Evolutionary conservation across 768 basidiomycete species (phyloP).

Genomic region (Collybia mongolica): DNA sequence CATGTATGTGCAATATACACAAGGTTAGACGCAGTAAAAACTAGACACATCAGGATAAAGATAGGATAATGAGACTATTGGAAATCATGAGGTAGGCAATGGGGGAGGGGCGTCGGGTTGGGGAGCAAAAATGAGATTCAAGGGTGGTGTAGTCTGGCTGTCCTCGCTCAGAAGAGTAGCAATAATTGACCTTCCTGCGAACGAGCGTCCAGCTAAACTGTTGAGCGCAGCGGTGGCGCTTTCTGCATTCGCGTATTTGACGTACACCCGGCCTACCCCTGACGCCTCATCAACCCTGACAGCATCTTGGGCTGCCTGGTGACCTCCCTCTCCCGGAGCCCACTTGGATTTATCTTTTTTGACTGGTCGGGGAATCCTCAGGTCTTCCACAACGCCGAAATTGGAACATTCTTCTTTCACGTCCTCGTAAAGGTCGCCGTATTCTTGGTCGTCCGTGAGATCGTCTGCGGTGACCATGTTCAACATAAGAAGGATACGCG

Average conservation of each 20-base stretch:
- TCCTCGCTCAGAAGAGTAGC: conserved; percentile 82
- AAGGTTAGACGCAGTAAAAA: no score
- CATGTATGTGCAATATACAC: no score
- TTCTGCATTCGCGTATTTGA: conserved; percentile 69
- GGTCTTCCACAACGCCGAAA: conserved; percentile 80
- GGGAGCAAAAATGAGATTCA: conserved; percentile 80
- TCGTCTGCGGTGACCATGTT: conserved; percentile 99
- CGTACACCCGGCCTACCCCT: conserved; percentile 95
- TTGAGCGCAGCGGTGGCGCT: conserved; percentile 75
- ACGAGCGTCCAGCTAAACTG: conserved; percentile 85
- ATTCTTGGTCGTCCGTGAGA: conserved; percentile 86
- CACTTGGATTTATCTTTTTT: conserved; percentile 85
- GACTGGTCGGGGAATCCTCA: conserved; percentile 85
- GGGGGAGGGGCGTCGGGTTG: conserved; percentile 83
- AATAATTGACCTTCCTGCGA: conserved; percentile 84
- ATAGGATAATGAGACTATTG: no score
- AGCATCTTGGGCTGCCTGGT: conserved; percentile 62
- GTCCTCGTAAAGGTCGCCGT: conserved; percentile 92
- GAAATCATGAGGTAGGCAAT: conserved; percentile 45
- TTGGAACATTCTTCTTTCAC: conserved; percentile 86
- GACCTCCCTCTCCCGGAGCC: conserved; percentile 59
- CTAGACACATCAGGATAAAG: no score
- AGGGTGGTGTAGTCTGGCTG: conserved; percentile 81
- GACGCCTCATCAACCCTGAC: conserved; percentile 81
- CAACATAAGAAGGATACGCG: conserved; percentile 92